Base-by-base conservation (phyloP, 2,329 filamentous ascomycete species). In the Aspergillus candidus region DNA sequence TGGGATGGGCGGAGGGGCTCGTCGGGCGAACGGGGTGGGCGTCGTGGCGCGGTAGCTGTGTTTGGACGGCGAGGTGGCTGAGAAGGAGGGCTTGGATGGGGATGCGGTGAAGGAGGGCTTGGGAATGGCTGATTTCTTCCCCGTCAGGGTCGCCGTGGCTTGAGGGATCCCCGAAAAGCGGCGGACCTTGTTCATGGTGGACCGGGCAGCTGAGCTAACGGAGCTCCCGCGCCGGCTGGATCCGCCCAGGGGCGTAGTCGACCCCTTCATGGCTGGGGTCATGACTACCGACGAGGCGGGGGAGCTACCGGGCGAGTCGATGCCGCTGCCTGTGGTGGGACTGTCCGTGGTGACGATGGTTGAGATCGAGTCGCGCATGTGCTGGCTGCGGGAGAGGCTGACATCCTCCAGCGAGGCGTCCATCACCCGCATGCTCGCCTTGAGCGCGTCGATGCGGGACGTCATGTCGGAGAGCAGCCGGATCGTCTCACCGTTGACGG, bases 401-500 rank as follows among this genome's bases (percentile, higher is more conserved):
- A 90, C 72, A 41, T 94, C 88, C 45, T 93, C 87, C 29, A 97
- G 63, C 12, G 79, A 71, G 6, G 75, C 61, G 62, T 95, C 88
- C 71, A 93, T 82, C 4, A 90, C 84, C 46, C 73, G 77, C 71
- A 93, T 91, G 50, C 86, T 80, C 11, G 77, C 75, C 59, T 89
- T 88, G 40, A 96, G 71, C 4, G 79, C 77, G 52, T 84, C 79
- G 80, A 90, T 94, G 56, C 84, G 83, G n/a, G 80, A 75, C 58
- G 88, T 83, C 72, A 96, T 85, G 57, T 97, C 90, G 6, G 82
- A 79, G 58, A 95, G 84, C 29, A 97, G 73, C 35, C 89, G 81
- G 22, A 97, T 68, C 50, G 97, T 93, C 67, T 97, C 93, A 35
- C 93, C 93, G 60, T 98, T 97, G 43, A 97, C 88, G 0, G 93